A percentile compares a stretch with the other conserved stretches of the same genome.
These are phyloP conservation scores for Kwoniella shivajii DNA, from an alignment of 1,284 basidiomycete genomes.

Conservation along the genomic window DNA sequence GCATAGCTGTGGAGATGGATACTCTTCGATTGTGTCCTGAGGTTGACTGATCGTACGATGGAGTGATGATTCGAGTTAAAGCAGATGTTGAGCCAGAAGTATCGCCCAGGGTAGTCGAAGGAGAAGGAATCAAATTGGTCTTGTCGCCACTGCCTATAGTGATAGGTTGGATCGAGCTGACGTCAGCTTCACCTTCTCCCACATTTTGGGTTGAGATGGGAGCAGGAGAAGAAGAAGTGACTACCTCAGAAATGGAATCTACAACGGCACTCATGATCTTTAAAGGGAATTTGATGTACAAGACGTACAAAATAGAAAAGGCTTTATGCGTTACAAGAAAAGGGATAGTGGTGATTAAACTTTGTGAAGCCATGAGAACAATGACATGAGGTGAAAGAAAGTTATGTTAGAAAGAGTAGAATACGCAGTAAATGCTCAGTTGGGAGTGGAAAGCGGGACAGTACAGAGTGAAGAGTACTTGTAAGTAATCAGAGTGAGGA, in stretches of 20 bases:
- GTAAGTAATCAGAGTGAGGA: too few species aligned
- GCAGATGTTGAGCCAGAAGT: background rate
- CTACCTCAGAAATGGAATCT: slow-evolving; percentile 4
- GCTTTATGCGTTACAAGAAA: slow-evolving; percentile 3
- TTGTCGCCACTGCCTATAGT: background rate
- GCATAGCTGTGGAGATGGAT: slow-evolving; percentile 2
- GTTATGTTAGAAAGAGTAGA: background rate
- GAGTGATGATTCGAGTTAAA: slow-evolving; percentile 2
- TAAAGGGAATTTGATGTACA: slow-evolving; percentile 2
- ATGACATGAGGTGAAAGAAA: background rate
- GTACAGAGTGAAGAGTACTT: background rate
- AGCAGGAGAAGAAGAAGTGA: background rate
- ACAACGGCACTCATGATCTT: slow-evolving; percentile 8
- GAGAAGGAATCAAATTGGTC: background rate
- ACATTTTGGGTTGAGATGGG: background rate
- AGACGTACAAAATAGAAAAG: slow-evolving; percentile 2
- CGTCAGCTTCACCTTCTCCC: background rate
- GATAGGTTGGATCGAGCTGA: background rate
- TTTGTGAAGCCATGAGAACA: background rate
- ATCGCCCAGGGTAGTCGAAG: background rate
- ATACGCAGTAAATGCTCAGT: background rate
- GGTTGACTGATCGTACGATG: slow-evolving; percentile 1
- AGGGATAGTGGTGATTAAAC: background rate
- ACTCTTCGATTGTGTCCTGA: background rate
- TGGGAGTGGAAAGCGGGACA: background rate